Percentiles rank a stretch among this genome's conserved stretches.
Evolutionary conservation across 192 early-diverging fungal species (phyloP).

Genomic region (Coemansia sp.): DNA sequence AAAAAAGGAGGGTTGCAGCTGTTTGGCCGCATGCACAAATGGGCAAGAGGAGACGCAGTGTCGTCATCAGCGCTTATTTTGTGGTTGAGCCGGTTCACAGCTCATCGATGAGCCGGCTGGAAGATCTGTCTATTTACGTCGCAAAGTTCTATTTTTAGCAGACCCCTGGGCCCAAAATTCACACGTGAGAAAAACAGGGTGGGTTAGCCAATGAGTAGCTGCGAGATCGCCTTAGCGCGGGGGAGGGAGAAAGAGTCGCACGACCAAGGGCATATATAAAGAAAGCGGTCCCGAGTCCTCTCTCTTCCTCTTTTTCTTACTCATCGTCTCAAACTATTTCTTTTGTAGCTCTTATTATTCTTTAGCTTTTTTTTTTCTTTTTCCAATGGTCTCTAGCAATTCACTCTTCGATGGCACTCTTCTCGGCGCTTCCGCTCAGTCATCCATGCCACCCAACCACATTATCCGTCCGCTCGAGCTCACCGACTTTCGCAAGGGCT

Average conservation of each 20-base stretch:
- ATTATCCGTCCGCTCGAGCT: conserved; percentile 73
- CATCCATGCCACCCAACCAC: conserved; percentile 67
- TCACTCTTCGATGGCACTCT: conserved; percentile 53
- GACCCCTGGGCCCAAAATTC: not conserved
- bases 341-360: not conserved
- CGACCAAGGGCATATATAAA: not conserved
- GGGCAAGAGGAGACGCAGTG: not conserved
- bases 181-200: not conserved
- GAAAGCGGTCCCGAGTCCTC: conserved; percentile 1
- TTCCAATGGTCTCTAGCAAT: conserved; percentile 44
- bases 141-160: not conserved
- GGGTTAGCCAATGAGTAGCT: not conserved
- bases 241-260: not conserved
- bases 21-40: conserved; percentile 1
- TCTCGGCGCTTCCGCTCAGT: conserved; percentile 69
- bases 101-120: not conserved
- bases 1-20: not conserved
- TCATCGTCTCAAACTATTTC: conserved; percentile 1
- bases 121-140: not conserved
- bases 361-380: not conserved
- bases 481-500: conserved; percentile 81
- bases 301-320: not conserved
- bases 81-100: not conserved
- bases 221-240: not conserved
- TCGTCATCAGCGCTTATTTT: not conserved